Evolutionary conservation across 192 early-diverging fungal genomes (phyloP).

Genomic region (Mortierella alpina): DNA sequence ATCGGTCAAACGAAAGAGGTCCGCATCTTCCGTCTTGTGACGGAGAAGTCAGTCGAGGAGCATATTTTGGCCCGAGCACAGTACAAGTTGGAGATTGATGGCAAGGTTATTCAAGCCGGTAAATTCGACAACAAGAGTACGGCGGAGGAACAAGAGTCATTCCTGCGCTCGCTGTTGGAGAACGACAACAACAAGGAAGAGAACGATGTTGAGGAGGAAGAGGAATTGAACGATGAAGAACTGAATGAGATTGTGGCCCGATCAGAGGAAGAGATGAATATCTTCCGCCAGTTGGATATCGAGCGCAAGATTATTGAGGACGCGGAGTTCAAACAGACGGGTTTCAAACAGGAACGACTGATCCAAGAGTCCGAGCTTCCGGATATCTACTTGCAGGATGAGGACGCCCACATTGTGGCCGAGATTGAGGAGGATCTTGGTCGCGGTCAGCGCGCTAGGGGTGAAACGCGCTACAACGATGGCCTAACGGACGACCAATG

Average conservation of each 20-base stretch:
- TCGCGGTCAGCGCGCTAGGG: conserved; percentile 79
- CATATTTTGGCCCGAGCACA: conserved; percentile 92
- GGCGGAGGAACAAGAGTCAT: conserved; percentile 91
- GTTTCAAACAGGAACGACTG: conserved; percentile 74
- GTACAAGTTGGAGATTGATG: conserved; percentile 96
- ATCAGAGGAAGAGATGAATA: conserved; percentile 77
- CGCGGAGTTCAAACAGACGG: conserved; percentile 61
- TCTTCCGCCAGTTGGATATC: conserved; percentile 82
- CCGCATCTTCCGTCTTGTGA: conserved; percentile 92
- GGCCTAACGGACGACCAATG: conserved; percentile 95
- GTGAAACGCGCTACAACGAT: conserved; percentile 89
- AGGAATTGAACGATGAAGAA: conserved; percentile 86
- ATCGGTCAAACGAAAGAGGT: conserved; percentile 99
- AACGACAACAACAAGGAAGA: conserved; percentile 84
- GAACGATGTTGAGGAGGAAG: conserved; percentile 74
- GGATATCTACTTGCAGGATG: conserved; percentile 77
- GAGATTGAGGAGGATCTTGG: conserved; percentile 69
- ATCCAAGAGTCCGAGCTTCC: conserved; percentile 91
- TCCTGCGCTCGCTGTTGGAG: conserved; percentile 87
- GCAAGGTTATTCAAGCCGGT: conserved; percentile 98
- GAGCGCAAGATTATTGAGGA: conserved; percentile 65
- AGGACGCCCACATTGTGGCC: conserved; percentile 57
- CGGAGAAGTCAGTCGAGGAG: conserved; percentile 93
- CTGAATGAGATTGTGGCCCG: conserved; percentile 95
- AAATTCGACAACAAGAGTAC: conserved; percentile 99